Evolutionary conservation across 192 early-diverging fungal species (phyloP).

Genomic region (Coemansia sp.): DNA sequence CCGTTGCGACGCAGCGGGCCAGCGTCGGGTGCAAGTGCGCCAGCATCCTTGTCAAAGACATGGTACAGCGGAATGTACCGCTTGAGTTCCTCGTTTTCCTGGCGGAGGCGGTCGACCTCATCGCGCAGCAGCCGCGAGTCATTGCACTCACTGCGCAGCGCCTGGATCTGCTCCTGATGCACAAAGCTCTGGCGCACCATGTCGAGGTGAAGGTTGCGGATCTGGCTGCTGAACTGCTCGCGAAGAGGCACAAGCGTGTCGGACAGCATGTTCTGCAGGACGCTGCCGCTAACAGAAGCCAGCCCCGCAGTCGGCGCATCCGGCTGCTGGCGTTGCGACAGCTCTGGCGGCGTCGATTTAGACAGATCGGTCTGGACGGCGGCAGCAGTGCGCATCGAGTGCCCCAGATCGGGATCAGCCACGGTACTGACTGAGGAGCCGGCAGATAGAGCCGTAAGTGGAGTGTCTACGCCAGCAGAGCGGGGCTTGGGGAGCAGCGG

Average conservation of each 20-base stretch:
- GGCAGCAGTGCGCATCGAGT: not conserved
- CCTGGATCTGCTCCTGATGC: slow-evolving; percentile 41
- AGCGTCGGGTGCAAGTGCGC: no score
- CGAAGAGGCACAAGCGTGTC: slow-evolving; percentile 46
- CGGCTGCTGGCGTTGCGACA: not conserved
- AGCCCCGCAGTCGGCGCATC: slow-evolving; percentile 2
- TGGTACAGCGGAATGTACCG: slow-evolving; percentile 39
- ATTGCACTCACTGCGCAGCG: slow-evolving; percentile 34
- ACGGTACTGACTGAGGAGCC: not conserved
- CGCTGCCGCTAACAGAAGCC: slow-evolving; percentile 30
- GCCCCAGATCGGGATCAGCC: not conserved
- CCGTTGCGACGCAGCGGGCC: not conserved
- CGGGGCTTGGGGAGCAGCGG: not conserved
- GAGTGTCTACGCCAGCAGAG: not conserved
- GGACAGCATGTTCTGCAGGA: slow-evolving; percentile 39
- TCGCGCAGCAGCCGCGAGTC: slow-evolving; percentile 33
- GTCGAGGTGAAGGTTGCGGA: slow-evolving; percentile 51
- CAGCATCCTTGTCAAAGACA: slow-evolving; percentile 1
- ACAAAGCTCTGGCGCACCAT: slow-evolving; percentile 48
- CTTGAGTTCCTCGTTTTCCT: slow-evolving; percentile 46
- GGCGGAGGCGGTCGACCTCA: slow-evolving; percentile 44
- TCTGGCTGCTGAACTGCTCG: slow-evolving; percentile 46
- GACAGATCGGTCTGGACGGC: slow-evolving; percentile 2
- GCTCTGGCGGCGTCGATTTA: not conserved
- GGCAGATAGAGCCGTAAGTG: not conserved